phyloP scores from a whole-genome alignment of 2,329 filamentous ascomycete genomes.

The Monilinia polystroma region DNA sequence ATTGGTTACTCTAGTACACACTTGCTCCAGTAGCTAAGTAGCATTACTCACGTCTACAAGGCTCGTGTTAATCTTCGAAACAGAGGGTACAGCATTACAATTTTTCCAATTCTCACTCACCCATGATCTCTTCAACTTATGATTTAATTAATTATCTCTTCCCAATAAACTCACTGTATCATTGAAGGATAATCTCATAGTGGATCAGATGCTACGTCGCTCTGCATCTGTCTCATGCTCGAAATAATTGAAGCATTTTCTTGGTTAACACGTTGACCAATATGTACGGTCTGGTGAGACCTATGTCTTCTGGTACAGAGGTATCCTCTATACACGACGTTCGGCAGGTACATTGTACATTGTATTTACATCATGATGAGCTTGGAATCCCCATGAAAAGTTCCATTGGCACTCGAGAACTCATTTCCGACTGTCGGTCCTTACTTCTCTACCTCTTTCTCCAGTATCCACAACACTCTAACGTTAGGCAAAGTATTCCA shows the following conservation, averaged over 20 bases:
- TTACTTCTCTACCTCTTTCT: not conserved
- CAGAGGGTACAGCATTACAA: not conserved
- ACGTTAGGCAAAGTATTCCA: not conserved
- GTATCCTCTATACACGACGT: not conserved
- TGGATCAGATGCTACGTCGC: constrained; percentile 8
- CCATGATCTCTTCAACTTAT: constrained; percentile 7
- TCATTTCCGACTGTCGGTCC: not conserved
- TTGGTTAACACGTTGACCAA: constrained; percentile 5
- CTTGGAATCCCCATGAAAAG: not conserved
- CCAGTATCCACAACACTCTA: not conserved
- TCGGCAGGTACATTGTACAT: constrained; percentile 22
- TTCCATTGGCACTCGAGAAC: constrained; percentile 3
- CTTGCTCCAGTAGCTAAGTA: not conserved
- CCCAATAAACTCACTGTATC: not conserved
- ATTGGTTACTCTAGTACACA: not conserved
- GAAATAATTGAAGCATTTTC: constrained; percentile 1
- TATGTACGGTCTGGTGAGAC: constrained; percentile 20
- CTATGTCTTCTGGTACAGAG: constrained; percentile 2
- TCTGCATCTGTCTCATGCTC: constrained; percentile 8
- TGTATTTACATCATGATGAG: constrained; percentile 12
- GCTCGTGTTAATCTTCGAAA: constrained; percentile 21
- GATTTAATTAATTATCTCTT: not conserved
- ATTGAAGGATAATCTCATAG: not conserved
- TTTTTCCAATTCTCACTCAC: not conserved
- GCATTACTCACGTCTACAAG: constrained; percentile 21